A percentile compares a stretch with the other conserved stretches of the same genome.
These are phyloP conservation scores for Trifolium dubium DNA, from an alignment of 306 rosid species.

Conservation along the genomic window DNA sequence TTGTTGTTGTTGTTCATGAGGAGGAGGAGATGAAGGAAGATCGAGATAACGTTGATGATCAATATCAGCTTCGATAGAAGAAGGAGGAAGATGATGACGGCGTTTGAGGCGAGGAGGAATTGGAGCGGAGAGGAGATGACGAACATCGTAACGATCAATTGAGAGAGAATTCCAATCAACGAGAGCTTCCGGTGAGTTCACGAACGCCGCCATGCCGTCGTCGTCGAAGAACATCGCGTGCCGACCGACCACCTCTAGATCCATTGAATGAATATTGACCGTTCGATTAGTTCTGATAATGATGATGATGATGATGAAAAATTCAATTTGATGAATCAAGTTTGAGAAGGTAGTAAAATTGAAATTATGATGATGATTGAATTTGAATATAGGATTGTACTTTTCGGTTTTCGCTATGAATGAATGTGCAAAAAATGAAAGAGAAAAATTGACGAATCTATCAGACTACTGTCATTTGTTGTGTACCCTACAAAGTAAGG, in stretches of 20 bases:
- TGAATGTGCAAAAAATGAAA: neutral
- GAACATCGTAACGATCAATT: slow-evolving; percentile 91
- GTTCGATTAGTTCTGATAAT: neutral
- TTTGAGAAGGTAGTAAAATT: neutral
- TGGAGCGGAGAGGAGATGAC: slow-evolving; percentile 76
- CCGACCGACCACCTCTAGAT: slow-evolving; percentile 74
- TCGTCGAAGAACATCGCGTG: slow-evolving; percentile 87
- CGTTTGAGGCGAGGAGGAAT: slow-evolving; percentile 67
- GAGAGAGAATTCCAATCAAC: slow-evolving; percentile 88
- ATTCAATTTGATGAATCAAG: neutral
- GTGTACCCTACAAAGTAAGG: neutral
- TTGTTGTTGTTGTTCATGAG: slow-evolving; percentile 37
- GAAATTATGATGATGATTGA: neutral
- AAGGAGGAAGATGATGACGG: slow-evolving; percentile 52
- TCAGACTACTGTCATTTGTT: neutral
- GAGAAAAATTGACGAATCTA: too few species aligned
- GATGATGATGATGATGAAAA: neutral
- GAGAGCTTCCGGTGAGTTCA: slow-evolving; percentile 72
- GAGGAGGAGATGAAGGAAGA: slow-evolving; percentile 56
- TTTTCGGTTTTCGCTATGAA: neutral
- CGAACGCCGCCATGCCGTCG: slow-evolving; percentile 75
- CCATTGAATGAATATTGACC: slow-evolving; percentile 50
- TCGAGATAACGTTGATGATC: slow-evolving; percentile 78
- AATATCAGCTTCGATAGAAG: slow-evolving; percentile 55
- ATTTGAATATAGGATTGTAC: neutral